Percentiles rank a stretch among this genome's conserved stretches.
Conservation (phyloP, 129 eudicot genomes). For the Centrapalus pauciflorus region DNA sequence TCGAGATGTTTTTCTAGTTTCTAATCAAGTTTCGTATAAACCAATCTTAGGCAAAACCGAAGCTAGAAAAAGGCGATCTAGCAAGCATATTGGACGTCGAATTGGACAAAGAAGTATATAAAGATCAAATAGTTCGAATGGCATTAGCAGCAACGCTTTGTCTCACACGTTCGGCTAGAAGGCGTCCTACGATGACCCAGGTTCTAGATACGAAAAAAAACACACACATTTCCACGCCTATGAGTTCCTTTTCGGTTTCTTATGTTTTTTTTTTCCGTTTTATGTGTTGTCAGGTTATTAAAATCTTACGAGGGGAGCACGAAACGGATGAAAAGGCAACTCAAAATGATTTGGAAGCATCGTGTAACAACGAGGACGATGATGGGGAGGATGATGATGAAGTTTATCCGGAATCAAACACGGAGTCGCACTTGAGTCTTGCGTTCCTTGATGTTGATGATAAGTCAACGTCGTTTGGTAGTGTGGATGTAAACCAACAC, state of each 20-base stretch:
- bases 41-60: conserved; percentile 91
- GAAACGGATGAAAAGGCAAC: conserved; percentile 24
- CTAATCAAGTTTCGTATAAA: background rate
- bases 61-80: conserved; percentile 61
- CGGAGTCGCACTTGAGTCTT: conserved; percentile 69
- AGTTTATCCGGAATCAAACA: conserved; percentile 77
- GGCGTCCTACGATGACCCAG: conserved; percentile 87
- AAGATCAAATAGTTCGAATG: conserved; percentile 67
- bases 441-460: conserved; percentile 68
- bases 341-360: conserved; percentile 32
- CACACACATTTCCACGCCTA: background rate
- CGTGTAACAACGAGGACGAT: background rate
- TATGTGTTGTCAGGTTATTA: conserved; percentile 27
- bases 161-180: conserved; percentile 71
- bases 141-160: conserved; percentile 74
- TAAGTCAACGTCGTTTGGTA: conserved; percentile 49
- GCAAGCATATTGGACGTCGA: conserved; percentile 65
- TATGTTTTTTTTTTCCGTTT: background rate
- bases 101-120: conserved; percentile 44
- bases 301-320: conserved; percentile 56
- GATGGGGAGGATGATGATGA: conserved; percentile 56
- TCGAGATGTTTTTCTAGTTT: background rate
- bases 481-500: conserved; percentile 38
- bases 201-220: conserved; percentile 40
- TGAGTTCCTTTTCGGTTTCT: background rate